phyloP scores from a whole-genome alignment of 192 early-diverging fungal genomes.

The Linnemannia schmuckeri region DNA sequence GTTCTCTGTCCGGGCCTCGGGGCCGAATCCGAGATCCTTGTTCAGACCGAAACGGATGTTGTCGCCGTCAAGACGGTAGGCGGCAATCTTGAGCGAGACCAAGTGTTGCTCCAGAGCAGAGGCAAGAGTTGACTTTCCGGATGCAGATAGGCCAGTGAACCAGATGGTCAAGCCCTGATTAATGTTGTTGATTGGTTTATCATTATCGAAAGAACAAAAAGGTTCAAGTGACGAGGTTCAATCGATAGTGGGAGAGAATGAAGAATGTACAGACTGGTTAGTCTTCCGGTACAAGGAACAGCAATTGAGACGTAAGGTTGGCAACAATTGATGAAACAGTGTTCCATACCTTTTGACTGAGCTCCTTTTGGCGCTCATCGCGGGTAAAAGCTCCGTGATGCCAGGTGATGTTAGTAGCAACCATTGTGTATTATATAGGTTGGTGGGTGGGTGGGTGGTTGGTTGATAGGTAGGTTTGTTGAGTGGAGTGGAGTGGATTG shows the following conservation, averaged over 20 bases:
- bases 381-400: constrained; percentile 83
- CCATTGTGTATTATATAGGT: constrained; percentile 29
- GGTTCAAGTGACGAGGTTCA: background rate
- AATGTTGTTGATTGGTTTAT: background rate
- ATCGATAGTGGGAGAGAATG: background rate
- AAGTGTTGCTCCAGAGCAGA: constrained; percentile 91
- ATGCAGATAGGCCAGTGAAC: constrained; percentile 96
- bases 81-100: constrained; percentile 77
- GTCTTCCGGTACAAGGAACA: too few relatives aligned
- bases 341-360: constrained; percentile 71
- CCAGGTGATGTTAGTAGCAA: constrained; percentile 92
- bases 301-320: too few relatives aligned
- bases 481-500: background rate
- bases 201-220: background rate
- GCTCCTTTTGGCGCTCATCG: constrained; percentile 77
- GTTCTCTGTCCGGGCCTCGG: constrained; percentile 93
- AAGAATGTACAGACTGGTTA: too few relatives aligned
- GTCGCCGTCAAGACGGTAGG: constrained; percentile 96
- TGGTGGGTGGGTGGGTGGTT: background rate
- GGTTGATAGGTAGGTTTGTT: background rate
- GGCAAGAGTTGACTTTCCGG: constrained; percentile 94
- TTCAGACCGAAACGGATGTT: constrained; percentile 98
- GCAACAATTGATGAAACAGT: background rate
- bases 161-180: constrained; percentile 86
- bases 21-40: constrained; percentile 94